Percentiles rank a stretch among this genome's conserved stretches.
These are phyloP conservation scores for Fremontodendron californicum DNA, from an alignment of 345 rosid genomes.

Conservation along the genomic window DNA sequence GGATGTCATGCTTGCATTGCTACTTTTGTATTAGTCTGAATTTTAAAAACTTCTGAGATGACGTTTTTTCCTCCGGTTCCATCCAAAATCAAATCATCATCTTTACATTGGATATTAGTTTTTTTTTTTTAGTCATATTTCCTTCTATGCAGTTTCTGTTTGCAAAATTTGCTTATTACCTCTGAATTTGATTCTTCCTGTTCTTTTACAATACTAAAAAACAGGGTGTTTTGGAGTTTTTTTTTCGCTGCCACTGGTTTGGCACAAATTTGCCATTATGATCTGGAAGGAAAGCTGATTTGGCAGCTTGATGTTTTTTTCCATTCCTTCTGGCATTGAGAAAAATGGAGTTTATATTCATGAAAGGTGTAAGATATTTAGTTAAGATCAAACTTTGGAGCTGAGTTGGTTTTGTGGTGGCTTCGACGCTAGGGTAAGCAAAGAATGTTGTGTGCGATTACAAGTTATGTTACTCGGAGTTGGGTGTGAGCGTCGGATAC, in stretches of 20 bases:
- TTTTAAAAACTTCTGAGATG: background rate
- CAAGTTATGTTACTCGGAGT: too few relatives aligned
- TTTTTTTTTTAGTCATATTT: background rate
- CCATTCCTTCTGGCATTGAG: background rate
- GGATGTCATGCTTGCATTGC: background rate
- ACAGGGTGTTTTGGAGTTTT: background rate
- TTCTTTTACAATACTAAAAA: background rate
- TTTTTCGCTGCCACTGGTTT: background rate
- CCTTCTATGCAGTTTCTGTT: background rate
- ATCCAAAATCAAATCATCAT: background rate
- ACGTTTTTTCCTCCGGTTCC: background rate
- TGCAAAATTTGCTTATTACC: background rate
- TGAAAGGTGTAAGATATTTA: background rate
- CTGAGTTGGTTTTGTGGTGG: background rate
- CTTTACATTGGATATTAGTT: background rate
- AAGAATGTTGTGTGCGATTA: background rate
- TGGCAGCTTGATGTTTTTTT: background rate
- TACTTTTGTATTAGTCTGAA: background rate
- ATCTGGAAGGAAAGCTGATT: background rate
- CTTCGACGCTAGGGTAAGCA: background rate
- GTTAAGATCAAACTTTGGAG: background rate
- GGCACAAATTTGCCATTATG: background rate
- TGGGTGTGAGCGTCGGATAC: too few relatives aligned
- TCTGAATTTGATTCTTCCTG: background rate
- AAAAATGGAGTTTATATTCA: background rate